A percentile compares a stretch with the other conserved stretches of the same genome.
Evolutionary conservation across 768 basidiomycete species (phyloP).

Genomic region (Trametes maxima): DNA sequence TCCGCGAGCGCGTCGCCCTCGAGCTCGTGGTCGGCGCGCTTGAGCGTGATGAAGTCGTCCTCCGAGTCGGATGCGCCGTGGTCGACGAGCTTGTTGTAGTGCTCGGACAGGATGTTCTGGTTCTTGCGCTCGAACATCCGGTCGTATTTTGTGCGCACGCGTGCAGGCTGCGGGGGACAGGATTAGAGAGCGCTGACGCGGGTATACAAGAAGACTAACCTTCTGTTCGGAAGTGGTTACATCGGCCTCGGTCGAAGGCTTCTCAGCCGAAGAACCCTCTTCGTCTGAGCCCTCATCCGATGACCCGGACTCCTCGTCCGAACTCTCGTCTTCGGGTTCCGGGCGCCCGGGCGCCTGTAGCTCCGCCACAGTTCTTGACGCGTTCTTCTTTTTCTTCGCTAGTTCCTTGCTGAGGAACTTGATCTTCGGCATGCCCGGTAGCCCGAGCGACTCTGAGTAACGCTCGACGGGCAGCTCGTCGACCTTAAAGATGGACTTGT

Average conservation of each 20-base stretch:
- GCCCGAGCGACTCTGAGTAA: slow-evolving; percentile 87
- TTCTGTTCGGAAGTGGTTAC: slow-evolving; percentile 39
- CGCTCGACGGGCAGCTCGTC: slow-evolving; percentile 78
- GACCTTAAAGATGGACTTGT: slow-evolving; percentile 91
- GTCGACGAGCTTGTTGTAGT: slow-evolving; percentile 87
- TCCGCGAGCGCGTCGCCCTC: slow-evolving; percentile 38
- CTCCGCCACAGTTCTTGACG: slow-evolving; percentile 47
- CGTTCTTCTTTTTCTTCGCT: slow-evolving; percentile 79
- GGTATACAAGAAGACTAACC: slow-evolving; percentile 35
- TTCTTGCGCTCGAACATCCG: slow-evolving; percentile 98
- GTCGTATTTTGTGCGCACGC: slow-evolving; percentile 91
- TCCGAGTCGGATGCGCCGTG: slow-evolving; percentile 51
- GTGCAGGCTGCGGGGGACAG: slow-evolving; percentile 31
- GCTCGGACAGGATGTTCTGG: slow-evolving; percentile 87
- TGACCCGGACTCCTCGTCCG: slow-evolving; percentile 27
- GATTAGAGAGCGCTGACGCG: not conserved
- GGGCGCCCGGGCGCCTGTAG: slow-evolving; percentile 34
- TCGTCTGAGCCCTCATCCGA: slow-evolving; percentile 31
- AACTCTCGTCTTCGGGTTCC: slow-evolving; percentile 29
- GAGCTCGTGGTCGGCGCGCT: slow-evolving; percentile 86
- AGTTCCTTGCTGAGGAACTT: slow-evolving; percentile 75
- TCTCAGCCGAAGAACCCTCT: slow-evolving; percentile 25
- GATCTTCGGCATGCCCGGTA: slow-evolving; percentile 95
- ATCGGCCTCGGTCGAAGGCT: not conserved
- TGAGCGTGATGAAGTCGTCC: slow-evolving; percentile 93